Conservation (phyloP, 2,329 filamentous ascomycete species). For the Fusarium sp. region DNA sequence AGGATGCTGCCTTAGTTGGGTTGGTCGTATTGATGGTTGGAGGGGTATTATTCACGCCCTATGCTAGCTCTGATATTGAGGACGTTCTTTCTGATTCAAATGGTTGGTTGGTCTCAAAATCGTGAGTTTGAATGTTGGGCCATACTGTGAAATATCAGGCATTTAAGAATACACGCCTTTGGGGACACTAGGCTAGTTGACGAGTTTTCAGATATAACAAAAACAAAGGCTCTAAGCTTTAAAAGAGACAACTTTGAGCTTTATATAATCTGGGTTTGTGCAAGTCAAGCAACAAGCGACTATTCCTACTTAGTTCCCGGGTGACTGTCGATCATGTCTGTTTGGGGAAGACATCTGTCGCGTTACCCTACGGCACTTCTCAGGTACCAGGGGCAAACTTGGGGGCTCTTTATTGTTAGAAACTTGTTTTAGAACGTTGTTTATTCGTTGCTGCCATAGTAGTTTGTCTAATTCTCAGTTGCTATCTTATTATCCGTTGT, state of each 20-base stretch:
- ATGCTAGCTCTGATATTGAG: neutral
- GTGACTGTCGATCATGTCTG: constrained; percentile 7
- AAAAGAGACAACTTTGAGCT: neutral
- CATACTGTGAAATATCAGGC: neutral
- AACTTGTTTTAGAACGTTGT: neutral
- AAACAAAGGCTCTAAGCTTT: neutral
- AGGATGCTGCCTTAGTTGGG: constrained; percentile 4
- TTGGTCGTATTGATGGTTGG: neutral
- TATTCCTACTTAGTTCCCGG: neutral
- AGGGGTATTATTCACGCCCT: neutral
- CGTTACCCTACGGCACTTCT: constrained; percentile 5
- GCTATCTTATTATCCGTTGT: no score
- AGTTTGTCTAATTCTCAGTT: neutral
- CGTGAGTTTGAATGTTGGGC: neutral
- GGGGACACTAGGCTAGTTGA: neutral
- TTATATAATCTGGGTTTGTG: neutral
- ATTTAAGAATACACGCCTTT: neutral
- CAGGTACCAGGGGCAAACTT: neutral
- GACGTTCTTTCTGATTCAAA: neutral
- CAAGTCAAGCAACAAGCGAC: neutral
- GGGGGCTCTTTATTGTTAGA: neutral
- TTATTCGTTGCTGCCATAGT: neutral
- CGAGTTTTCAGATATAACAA: neutral
- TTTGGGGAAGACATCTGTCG: neutral
- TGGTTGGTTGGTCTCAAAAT: neutral